Evolutionary conservation across 2,329 filamentous ascomycete genomes (phyloP), one percentile per base, ranked within the genome.

Genomic region (Alternaria panax): DNA sequence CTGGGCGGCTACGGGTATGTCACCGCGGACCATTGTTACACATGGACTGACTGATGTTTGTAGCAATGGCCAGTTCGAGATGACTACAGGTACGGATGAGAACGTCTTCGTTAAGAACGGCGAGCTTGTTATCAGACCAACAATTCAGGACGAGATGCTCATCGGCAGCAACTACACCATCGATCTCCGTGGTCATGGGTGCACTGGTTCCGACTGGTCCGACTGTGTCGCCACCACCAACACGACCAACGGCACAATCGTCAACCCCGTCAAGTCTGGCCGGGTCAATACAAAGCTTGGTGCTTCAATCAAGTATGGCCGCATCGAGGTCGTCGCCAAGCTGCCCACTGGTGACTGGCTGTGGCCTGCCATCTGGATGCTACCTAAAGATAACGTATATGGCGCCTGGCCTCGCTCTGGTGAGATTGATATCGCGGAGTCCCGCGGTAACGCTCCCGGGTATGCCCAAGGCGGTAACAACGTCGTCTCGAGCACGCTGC

Each of bases 331-430:
- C 5, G 88, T 85, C 1, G 92, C 92, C 25, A 89, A 89, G 78
- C 80, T 95, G 27, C 91, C 92, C 5, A 78, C 82, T 47, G 92
- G 92, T 54, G 92, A 95, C 80, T 95, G 92, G 92, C 84, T 96
- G 11, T 95, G 92, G 92, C 92, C 92, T 2, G 91, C 91, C n/a
- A 94, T 96, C 71, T 93, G 91, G 90, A 91, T 96, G 90, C 83
- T 95, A 82, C 92, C 92, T 1, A 87, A 87, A 46, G 82, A 89
- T 42, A 83, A 88, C 54, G 88, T 82, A 0, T 96, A 95, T 74
- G 92, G 92, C 1, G 70, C 84, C 1, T 96, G 92, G 92, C 92
- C 92, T 1, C 79, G 82, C 7, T 93, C 90, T 8, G 92, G 92
- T 45, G 92, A 95, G 78, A 95, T 96, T 51, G 92, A 96, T 75